A percentile compares a stretch with the other conserved stretches of the same genome.
These are phyloP conservation scores for Thalassia testudinum DNA, from an alignment of 116 monocot genomes.

Conservation along the genomic window DNA sequence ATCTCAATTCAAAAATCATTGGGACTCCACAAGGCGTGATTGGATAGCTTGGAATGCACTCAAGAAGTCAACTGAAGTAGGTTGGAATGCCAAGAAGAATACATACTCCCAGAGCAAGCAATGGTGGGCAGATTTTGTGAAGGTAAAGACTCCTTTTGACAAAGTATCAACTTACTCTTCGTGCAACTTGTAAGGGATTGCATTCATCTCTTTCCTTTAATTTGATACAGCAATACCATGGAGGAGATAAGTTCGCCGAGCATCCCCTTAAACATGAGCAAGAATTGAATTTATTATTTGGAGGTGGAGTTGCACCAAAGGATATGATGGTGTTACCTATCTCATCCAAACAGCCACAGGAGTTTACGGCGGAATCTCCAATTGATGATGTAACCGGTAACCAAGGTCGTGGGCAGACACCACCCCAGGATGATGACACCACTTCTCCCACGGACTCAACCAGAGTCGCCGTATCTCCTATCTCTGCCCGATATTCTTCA, in stretches of 20 bases:
- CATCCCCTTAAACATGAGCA: conserved; percentile 8
- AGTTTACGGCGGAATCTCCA: background rate
- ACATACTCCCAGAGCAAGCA: conserved; percentile 10
- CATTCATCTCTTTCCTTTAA: background rate
- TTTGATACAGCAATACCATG: conserved; percentile 7
- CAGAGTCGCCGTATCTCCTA: conserved; percentile 2
- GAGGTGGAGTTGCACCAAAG: conserved; percentile 4
- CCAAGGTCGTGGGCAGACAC: background rate
- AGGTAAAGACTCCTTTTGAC: conserved; percentile 4
- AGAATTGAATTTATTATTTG: conserved; percentile 14
- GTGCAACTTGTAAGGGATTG: background rate
- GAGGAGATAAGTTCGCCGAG: conserved; percentile 17
- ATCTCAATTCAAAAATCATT: conserved; percentile 15
- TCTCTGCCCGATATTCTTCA: conserved; percentile 9
- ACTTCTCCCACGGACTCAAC: conserved; percentile 5
- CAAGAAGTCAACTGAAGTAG: conserved; percentile 8
- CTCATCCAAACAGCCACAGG: background rate
- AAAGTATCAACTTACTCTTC: too few species aligned
- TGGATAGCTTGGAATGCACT: conserved; percentile 16
- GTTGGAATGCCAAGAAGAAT: conserved; percentile 11
- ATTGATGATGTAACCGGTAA: background rate
- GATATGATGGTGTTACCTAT: background rate
- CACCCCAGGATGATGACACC: conserved; percentile 7
- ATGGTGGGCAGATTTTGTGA: conserved; percentile 18
- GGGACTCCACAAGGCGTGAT: conserved; percentile 16